A percentile compares a stretch with the other conserved stretches of the same genome.
phyloP scores from a whole-genome alignment of 768 basidiomycete species.

The Astraeus odoratus region DNA sequence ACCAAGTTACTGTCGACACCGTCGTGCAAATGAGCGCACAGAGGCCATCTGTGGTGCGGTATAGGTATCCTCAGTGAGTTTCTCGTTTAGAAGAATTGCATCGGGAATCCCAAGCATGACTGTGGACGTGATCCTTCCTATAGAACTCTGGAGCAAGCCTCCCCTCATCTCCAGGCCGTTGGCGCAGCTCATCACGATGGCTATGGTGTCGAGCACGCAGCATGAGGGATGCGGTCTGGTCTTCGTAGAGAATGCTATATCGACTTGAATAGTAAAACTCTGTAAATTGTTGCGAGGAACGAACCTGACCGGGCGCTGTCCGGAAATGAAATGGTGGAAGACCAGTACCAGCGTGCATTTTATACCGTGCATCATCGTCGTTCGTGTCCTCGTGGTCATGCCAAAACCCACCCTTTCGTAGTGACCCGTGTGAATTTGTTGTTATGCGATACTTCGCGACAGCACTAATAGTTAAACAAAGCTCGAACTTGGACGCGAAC shows the following conservation, averaged over 20 bases:
- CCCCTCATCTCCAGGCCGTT: constrained; percentile 54
- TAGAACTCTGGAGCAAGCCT: constrained; percentile 53
- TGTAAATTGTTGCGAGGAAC: too few species aligned
- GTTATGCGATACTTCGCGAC: too few species aligned
- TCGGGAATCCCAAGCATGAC: constrained; percentile 1
- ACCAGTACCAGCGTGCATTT: too few species aligned
- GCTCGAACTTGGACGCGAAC: too few species aligned
- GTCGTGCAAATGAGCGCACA: constrained; percentile 38
- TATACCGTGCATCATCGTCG: too few species aligned
- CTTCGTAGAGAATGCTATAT: neutral
- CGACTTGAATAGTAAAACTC: too few species aligned
- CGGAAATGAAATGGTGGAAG: too few species aligned
- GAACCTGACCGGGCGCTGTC: too few species aligned
- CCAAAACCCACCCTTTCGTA: too few species aligned
- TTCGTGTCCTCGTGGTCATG: too few species aligned
- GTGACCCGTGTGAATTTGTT: too few species aligned
- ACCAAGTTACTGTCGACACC: constrained; percentile 33
- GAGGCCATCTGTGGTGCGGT: constrained; percentile 47
- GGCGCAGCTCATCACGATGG: constrained; percentile 37
- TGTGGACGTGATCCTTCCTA: constrained; percentile 6
- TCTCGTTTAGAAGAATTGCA: neutral
- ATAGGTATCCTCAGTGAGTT: constrained; percentile 70
- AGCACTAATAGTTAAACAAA: too few species aligned
- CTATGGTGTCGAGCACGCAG: constrained; percentile 29
- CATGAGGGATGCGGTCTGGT: constrained; percentile 6